phyloP scores from a whole-genome alignment of 768 basidiomycete species.

The Cystoderma amianthinum region DNA sequence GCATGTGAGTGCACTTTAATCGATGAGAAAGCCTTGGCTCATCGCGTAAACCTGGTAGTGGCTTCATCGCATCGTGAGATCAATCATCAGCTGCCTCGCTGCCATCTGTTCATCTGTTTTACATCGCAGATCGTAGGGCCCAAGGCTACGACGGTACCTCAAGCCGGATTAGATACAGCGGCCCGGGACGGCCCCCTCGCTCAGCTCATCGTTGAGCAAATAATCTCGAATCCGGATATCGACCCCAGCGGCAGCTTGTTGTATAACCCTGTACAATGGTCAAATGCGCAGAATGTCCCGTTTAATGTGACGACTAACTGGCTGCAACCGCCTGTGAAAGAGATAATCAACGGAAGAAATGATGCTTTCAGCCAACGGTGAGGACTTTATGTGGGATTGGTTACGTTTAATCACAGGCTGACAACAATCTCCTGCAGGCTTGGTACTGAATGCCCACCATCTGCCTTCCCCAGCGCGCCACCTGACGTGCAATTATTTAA shows the following conservation, averaged over 20 bases:
- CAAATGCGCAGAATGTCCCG: constrained; percentile 31
- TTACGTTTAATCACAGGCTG: not conserved
- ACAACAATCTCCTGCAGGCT: constrained; percentile 19
- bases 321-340: constrained; percentile 36
- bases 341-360: constrained; percentile 37
- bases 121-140: constrained; percentile 40
- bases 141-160: constrained; percentile 44
- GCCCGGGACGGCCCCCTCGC: constrained; percentile 44
- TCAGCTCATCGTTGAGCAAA: constrained; percentile 36
- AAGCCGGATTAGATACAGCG: constrained; percentile 48
- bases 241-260: constrained; percentile 36
- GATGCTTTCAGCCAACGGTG: constrained; percentile 50
- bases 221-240: constrained; percentile 26
- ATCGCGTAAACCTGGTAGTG: constrained; percentile 20
- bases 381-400: not conserved
- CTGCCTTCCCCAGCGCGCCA: constrained; percentile 18
- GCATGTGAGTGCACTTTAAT: constrained; percentile 30
- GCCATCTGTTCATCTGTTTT: not conserved
- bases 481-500: constrained; percentile 44
- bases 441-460: constrained; percentile 34
- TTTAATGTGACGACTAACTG: constrained; percentile 38
- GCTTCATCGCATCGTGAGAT: constrained; percentile 38
- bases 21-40: not conserved
- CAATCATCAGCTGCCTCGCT: not conserved
- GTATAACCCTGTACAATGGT: constrained; percentile 47